Base-by-base conservation (phyloP, 2,329 filamentous ascomycete genomes). In the Phaeosphaeria sp. region DNA sequence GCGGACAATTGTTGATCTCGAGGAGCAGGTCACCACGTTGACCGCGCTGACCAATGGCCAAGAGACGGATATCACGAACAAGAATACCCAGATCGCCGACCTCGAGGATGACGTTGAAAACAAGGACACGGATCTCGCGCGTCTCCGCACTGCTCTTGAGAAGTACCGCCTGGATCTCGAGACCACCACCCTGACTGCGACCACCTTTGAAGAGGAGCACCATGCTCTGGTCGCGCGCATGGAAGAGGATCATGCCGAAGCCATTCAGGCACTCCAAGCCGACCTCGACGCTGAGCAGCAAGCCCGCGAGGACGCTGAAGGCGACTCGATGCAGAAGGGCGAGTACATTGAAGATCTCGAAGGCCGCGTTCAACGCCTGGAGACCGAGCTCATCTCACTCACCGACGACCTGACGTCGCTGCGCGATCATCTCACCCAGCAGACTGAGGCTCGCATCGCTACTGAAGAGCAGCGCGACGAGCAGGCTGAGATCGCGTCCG, bases 281-380 rank as follows among this genome's bases (percentile, higher is more conserved):
- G 69, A 76, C 17, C 70, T 81, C 15, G 72, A 70, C 13, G 68
- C 63, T 8, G 78, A 81, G 65, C 69, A 62, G n/a, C 68, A 73
- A 9, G 69, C 70, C 8, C 79, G 77, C 43, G 69, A 70, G 11
- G 61, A 68, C 44, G 79, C 78, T 4, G 79, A 82, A 60, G 66
- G 66, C 17, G 73, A 79, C n/a, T 69, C 71, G 3, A 67, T 72
- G 21, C 74, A 79, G 44, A 79, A 78, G 63, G 67, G 73, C 7
- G 68, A 69, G 6, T 69, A 71, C 48, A 80, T 81, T 46, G 74
- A 77, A 13, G 69, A 74, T 17, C 69, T 82, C 11, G 76, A 81
- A 56, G 62, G 66, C 6, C 74, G 74, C 42, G 67, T 81, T 24
- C 68, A 75, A 43, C 59, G 67, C 39, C 64, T 79, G 42, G 77